A percentile compares a stretch with the other conserved stretches of the same genome.
Evolutionary conservation across 768 basidiomycete species (phyloP).

Genomic region (Auricularia heimuer): DNA sequence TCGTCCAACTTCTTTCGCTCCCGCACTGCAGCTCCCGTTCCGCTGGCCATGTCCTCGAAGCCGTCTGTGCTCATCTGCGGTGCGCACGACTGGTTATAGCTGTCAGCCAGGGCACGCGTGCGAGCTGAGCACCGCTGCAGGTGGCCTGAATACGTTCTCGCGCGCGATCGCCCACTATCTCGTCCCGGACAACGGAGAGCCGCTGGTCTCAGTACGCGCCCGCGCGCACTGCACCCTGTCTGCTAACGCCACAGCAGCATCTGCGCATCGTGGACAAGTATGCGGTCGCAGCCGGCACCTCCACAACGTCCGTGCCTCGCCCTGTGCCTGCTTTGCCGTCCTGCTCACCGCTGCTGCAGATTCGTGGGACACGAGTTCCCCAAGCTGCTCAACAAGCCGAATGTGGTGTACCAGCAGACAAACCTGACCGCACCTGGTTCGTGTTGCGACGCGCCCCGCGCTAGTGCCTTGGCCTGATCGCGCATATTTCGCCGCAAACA

Average conservation of each 20-base stretch:
- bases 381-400: constrained; percentile 50
- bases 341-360: constrained; percentile 26
- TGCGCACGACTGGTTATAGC: constrained; percentile 23
- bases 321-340: constrained; percentile 7
- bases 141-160: constrained; percentile 73
- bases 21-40: constrained; percentile 3
- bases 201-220: constrained; percentile 58
- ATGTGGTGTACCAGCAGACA: constrained; percentile 72
- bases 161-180: constrained; percentile 59
- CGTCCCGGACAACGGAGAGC: constrained; percentile 55
- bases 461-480: not conserved
- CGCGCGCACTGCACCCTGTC: not conserved
- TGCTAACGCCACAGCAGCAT: constrained; percentile 30
- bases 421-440: constrained; percentile 67
- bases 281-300: constrained; percentile 55
- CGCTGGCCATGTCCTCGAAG: constrained; percentile 31
- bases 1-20: constrained; percentile 5
- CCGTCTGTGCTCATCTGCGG: constrained; percentile 73
- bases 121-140: constrained; percentile 26
- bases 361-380: constrained; percentile 74
- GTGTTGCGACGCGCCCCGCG: constrained; percentile 16
- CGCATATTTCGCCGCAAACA: constrained; percentile 17
- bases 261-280: constrained; percentile 67
- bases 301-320: constrained; percentile 41
- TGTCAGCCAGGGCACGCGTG: not conserved